Evolutionary conservation across 257 asterid species (phyloP), one percentile per base, ranked within the genome.

Genomic region (Linderniella brevidens): DNA sequence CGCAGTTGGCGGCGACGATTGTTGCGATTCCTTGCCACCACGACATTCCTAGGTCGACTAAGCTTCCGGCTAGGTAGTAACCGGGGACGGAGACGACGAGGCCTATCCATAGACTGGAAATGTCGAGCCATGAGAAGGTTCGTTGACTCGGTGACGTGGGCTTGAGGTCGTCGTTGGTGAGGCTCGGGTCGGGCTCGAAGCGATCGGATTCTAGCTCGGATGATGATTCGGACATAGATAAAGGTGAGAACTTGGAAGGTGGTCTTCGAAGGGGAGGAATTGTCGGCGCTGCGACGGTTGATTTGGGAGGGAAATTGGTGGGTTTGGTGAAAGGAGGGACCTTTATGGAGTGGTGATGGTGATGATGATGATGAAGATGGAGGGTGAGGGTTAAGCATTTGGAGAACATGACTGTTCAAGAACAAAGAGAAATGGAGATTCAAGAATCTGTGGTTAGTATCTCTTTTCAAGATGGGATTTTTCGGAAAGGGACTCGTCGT

Each of bases 1-100:
- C 65, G 0, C 78, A 9, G 55, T 84, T 88, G 58, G 97, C 95
- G 5, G 72, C 71, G 17, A 87, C 92, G n/a, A 87, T 90, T 41
- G 85, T 78, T 19, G 92, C 84, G 43, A 88, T 74, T 0, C 97
- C 93, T 46, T 88, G 97, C 97, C 97, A 88, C 97, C 97, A 88
- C 0, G 95, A 70, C 97, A 88, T 88, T 8, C 95, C 97, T 8
- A 84, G 80, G 54, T 88, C 97, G 8, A 84, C 95, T 4, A 84
- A 75, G 56, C 95, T 84, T 13, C 95, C 97, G 14, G 97, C 97
- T 20, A 88, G 74, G 67, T 88, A 88, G 32, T 84, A 88, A 0
- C 93, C 6, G 0, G 95, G 97, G 6, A 88, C 97, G 1, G 92
- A 88, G 17, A 88, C 95, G 35, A 88, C 97, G 4, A 88, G 75